phyloP scores from a whole-genome alignment of 1,284 basidiomycete genomes.

The Veloporphyrellus conicus region DNA sequence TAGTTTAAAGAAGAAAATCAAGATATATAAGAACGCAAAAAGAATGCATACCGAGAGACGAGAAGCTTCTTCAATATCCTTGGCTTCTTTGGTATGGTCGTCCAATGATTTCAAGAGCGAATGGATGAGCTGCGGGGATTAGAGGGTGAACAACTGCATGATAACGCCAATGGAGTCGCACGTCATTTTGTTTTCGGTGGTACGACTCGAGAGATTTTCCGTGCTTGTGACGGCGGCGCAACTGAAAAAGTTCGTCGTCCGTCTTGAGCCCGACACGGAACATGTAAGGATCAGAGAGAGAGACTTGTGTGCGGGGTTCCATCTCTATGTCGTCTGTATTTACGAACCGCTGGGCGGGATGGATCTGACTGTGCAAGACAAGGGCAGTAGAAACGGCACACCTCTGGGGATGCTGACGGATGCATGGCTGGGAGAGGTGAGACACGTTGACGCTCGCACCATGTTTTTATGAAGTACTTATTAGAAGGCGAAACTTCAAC shows the following conservation, averaged over 20 bases:
- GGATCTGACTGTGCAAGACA: neutral
- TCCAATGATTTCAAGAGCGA: slow-evolving; percentile 87
- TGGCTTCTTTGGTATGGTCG: slow-evolving; percentile 73
- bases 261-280: slow-evolving; percentile 55
- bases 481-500: no score
- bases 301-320: slow-evolving; percentile 28
- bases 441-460: neutral
- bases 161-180: slow-evolving; percentile 32
- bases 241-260: slow-evolving; percentile 54
- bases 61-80: slow-evolving; percentile 56
- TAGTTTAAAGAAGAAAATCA: slow-evolving; percentile 32
- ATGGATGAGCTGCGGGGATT: slow-evolving; percentile 60
- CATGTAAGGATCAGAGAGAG: slow-evolving; percentile 54
- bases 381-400: neutral
- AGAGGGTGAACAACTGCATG: slow-evolving; percentile 4
- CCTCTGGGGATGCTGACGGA: slow-evolving; percentile 8
- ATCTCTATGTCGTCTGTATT: slow-evolving; percentile 44
- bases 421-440: slow-evolving; percentile 1
- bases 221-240: slow-evolving; percentile 52
- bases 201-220: slow-evolving; percentile 67
- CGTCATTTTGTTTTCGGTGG: slow-evolving; percentile 81
- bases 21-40: slow-evolving; percentile 11
- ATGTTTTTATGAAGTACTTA: neutral
- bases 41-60: slow-evolving; percentile 55
- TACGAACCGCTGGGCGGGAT: slow-evolving; percentile 20